Conservation (phyloP, 768 basidiomycete species). For the Trametes cubensis region DNA sequence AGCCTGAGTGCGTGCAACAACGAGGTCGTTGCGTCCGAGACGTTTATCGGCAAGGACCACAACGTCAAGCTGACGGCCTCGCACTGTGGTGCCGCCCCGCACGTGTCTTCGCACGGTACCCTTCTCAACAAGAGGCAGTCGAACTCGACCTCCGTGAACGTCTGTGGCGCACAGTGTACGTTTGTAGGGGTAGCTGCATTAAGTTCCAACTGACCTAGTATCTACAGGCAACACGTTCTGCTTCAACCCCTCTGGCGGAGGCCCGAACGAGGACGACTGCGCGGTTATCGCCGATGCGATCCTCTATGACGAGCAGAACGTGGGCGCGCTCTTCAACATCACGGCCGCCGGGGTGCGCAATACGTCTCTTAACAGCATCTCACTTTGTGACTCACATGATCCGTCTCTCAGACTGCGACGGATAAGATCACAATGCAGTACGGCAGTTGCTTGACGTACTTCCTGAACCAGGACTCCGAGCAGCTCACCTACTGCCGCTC, state of each 20-base stretch:
- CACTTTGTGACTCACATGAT: background rate
- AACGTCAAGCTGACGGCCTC: slow-evolving; percentile 44
- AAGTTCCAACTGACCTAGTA: slow-evolving; percentile 3
- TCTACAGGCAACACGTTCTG: slow-evolving; percentile 40
- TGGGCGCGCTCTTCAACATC: slow-evolving; percentile 34
- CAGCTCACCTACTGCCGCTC: slow-evolving; percentile 46
- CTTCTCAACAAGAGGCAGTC: slow-evolving; percentile 32
- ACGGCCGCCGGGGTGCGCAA: slow-evolving; percentile 3
- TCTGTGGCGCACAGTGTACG: slow-evolving; percentile 49
- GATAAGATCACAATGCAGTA: slow-evolving; percentile 46
- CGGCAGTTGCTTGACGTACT: slow-evolving; percentile 47
- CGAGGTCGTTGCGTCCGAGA: slow-evolving; percentile 23
- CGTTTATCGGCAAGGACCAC: slow-evolving; percentile 44
- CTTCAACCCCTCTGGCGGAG: slow-evolving; percentile 49
- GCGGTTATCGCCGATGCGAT: slow-evolving; percentile 53
- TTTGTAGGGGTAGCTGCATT: background rate
- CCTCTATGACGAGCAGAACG: slow-evolving; percentile 49
- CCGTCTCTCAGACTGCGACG: slow-evolving; percentile 30
- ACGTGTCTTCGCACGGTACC: slow-evolving; percentile 13
- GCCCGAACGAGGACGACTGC: slow-evolving; percentile 51
- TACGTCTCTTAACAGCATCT: background rate
- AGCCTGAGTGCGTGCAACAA: slow-evolving; percentile 1
- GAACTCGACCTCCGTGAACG: slow-evolving; percentile 26
- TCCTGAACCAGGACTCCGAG: slow-evolving; percentile 48
- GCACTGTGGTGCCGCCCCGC: slow-evolving; percentile 33